These are phyloP conservation scores for Phaeosphaeria sp. DNA, from an alignment of 2,329 filamentous ascomycete genomes.

Conservation along the genomic window DNA sequence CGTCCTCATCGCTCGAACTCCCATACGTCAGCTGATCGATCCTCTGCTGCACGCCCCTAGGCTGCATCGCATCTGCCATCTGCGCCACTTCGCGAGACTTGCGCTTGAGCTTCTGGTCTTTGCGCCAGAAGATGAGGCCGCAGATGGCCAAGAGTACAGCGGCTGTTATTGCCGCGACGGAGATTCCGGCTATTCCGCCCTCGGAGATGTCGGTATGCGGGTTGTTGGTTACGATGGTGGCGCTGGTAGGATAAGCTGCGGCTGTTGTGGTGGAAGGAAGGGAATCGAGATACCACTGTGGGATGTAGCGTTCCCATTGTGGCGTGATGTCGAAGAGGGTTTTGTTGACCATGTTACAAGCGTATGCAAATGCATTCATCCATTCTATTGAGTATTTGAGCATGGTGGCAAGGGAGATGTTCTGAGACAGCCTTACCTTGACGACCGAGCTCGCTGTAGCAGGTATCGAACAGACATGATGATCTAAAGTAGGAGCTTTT, in stretches of 20 bases:
- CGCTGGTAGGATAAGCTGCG: background rate
- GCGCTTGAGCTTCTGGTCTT: constrained; percentile 8
- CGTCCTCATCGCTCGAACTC: background rate
- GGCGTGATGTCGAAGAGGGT: constrained; percentile 11
- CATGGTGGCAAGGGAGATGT: background rate
- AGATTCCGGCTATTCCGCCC: background rate
- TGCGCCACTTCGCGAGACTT: constrained; percentile 12
- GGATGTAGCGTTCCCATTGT: constrained; percentile 20
- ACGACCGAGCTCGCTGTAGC: constrained; percentile 12
- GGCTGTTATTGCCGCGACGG: background rate
- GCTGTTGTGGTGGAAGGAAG: background rate
- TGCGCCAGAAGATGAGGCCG: constrained; percentile 8
- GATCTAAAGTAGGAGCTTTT: constrained; percentile 19
- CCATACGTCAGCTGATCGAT: constrained; percentile 11
- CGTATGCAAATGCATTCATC: constrained; percentile 11
- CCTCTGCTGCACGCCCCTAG: constrained; percentile 7
- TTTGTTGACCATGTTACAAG: constrained; percentile 9
- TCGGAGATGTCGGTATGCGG: background rate
- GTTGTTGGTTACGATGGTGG: background rate
- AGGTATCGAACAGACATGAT: constrained; percentile 19
- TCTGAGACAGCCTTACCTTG: constrained; percentile 6
- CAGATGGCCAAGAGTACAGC: constrained; percentile 3
- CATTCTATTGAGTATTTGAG: constrained; percentile 14
- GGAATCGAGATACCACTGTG: background rate
- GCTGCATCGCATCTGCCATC: constrained; percentile 9